Evolutionary conservation across 2,329 filamentous ascomycete genomes (phyloP).

Genomic region (Beauveria varroae): DNA sequence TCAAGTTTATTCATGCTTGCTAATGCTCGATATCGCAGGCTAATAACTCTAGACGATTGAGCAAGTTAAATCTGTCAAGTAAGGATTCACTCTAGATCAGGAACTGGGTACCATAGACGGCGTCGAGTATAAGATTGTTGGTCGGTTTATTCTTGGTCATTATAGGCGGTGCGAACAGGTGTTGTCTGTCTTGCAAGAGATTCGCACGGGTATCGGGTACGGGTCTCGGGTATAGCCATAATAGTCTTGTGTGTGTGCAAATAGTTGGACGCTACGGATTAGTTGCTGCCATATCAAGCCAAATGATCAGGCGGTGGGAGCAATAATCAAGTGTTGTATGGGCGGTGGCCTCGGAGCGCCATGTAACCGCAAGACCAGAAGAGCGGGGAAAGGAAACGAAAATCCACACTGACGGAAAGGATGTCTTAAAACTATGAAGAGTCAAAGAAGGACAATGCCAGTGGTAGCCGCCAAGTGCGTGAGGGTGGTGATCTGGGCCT

Average conservation of each 20-base stretch:
- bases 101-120: neutral
- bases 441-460: neutral
- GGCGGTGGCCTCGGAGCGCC: neutral
- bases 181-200: neutral
- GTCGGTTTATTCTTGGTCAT: neutral
- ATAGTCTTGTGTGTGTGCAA: no score
- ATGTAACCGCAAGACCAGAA: neutral
- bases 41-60: neutral
- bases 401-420: neutral
- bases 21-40: neutral
- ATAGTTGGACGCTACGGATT: no score
- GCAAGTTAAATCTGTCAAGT: neutral
- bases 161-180: neutral
- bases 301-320: neutral
- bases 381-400: neutral
- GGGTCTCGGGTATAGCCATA: no score
- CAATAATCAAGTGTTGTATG: neutral
- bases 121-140: neutral
- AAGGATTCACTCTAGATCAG: neutral
- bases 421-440: neutral
- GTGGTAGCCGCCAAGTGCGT: neutral
- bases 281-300: neutral
- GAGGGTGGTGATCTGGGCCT: neutral
- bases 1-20: neutral
- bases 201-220: neutral